Evolutionary conservation across 2,329 filamentous ascomycete species (phyloP).

Genomic region (Coleophoma crateriformis): DNA sequence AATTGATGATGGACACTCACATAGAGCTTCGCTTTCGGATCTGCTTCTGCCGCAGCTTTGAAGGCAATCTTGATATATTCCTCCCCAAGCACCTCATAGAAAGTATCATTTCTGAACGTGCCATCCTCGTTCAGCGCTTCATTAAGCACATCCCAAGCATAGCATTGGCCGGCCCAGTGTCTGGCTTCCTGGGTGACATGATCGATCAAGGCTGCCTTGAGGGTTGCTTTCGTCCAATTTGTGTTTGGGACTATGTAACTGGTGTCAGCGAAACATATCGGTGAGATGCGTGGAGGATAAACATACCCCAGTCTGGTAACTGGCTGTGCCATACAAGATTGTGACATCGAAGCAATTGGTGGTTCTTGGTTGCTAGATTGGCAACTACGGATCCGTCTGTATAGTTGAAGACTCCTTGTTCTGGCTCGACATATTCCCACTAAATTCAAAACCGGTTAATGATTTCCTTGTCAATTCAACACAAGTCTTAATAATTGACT

Average conservation of each 20-base stretch:
- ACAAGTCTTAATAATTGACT: no score
- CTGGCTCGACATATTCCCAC: slow-evolving; percentile 58
- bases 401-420: slow-evolving; percentile 51
- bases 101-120: slow-evolving; percentile 45
- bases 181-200: slow-evolving; percentile 54
- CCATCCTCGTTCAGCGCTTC: slow-evolving; percentile 56
- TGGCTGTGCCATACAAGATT: slow-evolving; percentile 48
- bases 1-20: no score
- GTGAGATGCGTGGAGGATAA: not conserved
- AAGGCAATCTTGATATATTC: slow-evolving; percentile 55
- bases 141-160: slow-evolving; percentile 62
- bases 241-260: slow-evolving; percentile 14
- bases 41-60: slow-evolving; percentile 45
- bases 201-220: slow-evolving; percentile 48
- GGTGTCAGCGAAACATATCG: not conserved
- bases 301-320: slow-evolving; percentile 45
- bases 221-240: slow-evolving; percentile 50
- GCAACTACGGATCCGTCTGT: slow-evolving; percentile 48
- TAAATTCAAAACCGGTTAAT: slow-evolving; percentile 2
- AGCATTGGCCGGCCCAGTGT: slow-evolving; percentile 54
- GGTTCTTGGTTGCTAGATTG: slow-evolving; percentile 39
- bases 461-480: no score
- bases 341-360: slow-evolving; percentile 56
- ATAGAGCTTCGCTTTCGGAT: slow-evolving; percentile 49
- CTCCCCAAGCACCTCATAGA: slow-evolving; percentile 48